Evolutionary conservation across 345 rosid species (phyloP), one percentile per base, ranked within the genome.

Genomic region (Linum trigynum): DNA sequence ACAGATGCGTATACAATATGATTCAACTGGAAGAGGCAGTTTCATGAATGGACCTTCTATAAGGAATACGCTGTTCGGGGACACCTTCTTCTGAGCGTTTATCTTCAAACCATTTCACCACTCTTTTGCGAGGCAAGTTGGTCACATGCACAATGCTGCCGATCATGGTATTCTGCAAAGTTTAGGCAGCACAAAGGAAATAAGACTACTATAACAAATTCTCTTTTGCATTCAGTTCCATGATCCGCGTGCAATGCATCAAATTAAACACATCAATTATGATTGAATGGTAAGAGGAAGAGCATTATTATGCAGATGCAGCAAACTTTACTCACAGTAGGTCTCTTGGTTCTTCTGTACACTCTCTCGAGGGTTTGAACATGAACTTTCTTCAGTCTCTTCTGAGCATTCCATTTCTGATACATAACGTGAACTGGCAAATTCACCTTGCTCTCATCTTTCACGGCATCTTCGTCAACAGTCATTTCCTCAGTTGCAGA

Each of bases 111-210:
- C 99, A 92, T 69, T 88, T 78, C 67, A 86, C 74, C 15, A 92
- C 85, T 74, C 79, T 69, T 74, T 82, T 86, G 55, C 97, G 79
- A 16, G 97, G 99, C 65, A 94, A 76, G 73, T 85, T 92, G 16
- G 97, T 90, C 72, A 94, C 92, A 53, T 90, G 97, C 65, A 85
- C 86, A 38, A 94, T 88, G 83, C 97, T 94, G 84, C 86, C 83
- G 68, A 94, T 68, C 83, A 86, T 83, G 8, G 97, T 83, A 75
- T 89, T 84, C 98, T 92, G 83, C 81, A 77, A 41, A 23, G 5
- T 65, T 74, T 17, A 39, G 55, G 66, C 59, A 67, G 32, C 59
- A 71, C 36, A 70, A 38, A 59, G 55, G 57, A 5, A 2, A 59
- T 70, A n/a, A 76, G 74, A 53, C 10, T 12, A 16, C 38, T 40